Percentiles rank a stretch among this genome's conserved stretches.
Conservation (phyloP, 1,139 yeast genomes). For the Pichia sp. region DNA sequence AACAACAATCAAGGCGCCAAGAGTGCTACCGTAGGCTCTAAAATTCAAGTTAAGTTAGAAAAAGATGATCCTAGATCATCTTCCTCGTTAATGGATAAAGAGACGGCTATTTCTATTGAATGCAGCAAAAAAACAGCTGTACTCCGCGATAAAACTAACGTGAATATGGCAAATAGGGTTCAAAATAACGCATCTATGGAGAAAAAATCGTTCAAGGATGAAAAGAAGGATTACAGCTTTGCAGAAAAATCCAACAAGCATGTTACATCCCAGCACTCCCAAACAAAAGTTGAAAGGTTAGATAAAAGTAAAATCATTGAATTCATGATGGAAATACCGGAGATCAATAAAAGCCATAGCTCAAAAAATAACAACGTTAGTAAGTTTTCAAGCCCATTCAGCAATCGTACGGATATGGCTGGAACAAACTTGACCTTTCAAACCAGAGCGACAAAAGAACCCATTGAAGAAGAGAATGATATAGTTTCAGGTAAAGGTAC, state of each 20-base stretch:
- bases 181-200: too few species aligned
- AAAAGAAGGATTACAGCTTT: too few species aligned
- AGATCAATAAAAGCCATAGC: conserved; percentile 1
- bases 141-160: neutral
- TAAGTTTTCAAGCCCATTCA: conserved; percentile 11
- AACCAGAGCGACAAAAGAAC: neutral
- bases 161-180: neutral
- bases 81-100: too few species aligned
- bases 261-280: too few species aligned
- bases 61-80: neutral
- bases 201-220: too few species aligned
- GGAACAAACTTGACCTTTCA: conserved; percentile 12
- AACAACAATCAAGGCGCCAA: too few species aligned
- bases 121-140: too few species aligned
- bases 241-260: too few species aligned
- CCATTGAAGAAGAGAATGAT: neutral
- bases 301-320: conserved; percentile 2
- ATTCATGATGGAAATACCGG: conserved; percentile 9
- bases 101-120: too few species aligned
- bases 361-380: neutral
- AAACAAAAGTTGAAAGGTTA: neutral
- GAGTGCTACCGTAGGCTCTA: too few species aligned
- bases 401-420: conserved; percentile 10
- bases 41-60: neutral
- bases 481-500: too few species aligned